Conservation (phyloP, 441 rosid genomes). For the Breynia disticha region DNA sequence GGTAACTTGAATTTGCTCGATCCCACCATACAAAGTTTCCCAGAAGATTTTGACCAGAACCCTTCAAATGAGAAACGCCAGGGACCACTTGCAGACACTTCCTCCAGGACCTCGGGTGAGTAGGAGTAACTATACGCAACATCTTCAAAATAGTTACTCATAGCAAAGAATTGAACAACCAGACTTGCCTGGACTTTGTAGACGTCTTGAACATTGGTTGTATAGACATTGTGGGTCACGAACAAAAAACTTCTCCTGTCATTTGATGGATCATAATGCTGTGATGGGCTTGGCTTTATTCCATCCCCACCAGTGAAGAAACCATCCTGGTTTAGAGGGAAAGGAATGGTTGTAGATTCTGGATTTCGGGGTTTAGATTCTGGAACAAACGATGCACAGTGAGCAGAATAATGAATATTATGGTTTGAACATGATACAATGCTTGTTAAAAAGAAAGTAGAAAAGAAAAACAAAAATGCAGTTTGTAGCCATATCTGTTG, state of each 20-base stretch:
- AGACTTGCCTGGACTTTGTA: neutral
- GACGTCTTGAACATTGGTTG: neutral
- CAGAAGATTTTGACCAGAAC: slow-evolving; percentile 21
- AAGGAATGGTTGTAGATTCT: slow-evolving; percentile 17
- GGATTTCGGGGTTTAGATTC: slow-evolving; percentile 11
- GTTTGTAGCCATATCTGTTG: too few relatives aligned
- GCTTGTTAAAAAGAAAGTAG: slow-evolving; percentile 22
- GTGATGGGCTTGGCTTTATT: slow-evolving; percentile 1
- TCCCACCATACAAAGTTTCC: slow-evolving; percentile 81
- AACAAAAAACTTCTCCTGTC: neutral
- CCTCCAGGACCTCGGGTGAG: neutral
- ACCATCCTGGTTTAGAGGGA: slow-evolving; percentile 17
- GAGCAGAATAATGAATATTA: slow-evolving; percentile 7
- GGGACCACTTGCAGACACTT: neutral
- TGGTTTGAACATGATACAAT: slow-evolving; percentile 19
- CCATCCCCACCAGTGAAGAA: slow-evolving; percentile 21
- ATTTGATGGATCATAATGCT: neutral
- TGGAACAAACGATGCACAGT: slow-evolving; percentile 16
- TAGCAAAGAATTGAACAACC: neutral
- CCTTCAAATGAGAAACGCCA: neutral
- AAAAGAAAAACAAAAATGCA: slow-evolving; percentile 6
- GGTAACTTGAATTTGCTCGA: slow-evolving; percentile 24
- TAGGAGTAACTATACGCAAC: neutral
- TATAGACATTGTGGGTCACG: neutral
- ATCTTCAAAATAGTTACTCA: neutral